Percentiles rank a stretch among this genome's conserved stretches.
Evolutionary conservation across 2,329 filamentous ascomycete species (phyloP).

Genomic region (Calonectria pseudoreteaudii): DNA sequence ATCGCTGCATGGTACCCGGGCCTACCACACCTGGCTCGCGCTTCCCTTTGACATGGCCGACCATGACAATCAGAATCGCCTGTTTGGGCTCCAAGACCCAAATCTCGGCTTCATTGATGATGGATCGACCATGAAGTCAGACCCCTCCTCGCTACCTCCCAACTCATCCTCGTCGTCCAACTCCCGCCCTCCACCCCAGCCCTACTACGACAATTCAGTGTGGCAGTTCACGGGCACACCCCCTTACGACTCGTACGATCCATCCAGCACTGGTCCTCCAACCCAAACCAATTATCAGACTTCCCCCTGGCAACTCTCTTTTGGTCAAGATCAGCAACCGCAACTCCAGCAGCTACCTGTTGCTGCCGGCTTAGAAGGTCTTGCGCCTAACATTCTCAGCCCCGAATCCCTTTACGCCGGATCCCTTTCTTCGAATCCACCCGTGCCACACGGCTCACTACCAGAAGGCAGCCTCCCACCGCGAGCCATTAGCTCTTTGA

Average conservation of each 20-base stretch:
- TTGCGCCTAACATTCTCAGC: conserved; percentile 49
- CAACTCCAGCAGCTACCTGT: conserved; percentile 49
- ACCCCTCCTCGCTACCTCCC: conserved; percentile 45
- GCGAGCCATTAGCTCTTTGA: conserved; percentile 53
- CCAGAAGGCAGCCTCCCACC: conserved; percentile 46
- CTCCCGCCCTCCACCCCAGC: conserved; percentile 39
- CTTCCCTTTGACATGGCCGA: conserved; percentile 51
- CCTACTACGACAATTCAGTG: conserved; percentile 52
- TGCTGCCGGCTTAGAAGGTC: conserved; percentile 47
- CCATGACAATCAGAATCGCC: conserved; percentile 53
- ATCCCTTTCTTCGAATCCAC: conserved; percentile 42
- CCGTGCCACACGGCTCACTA: conserved; percentile 43
- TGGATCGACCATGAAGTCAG: conserved; percentile 47
- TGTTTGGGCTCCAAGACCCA: conserved; percentile 59
- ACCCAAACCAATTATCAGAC: conserved; percentile 48
- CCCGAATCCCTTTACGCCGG: conserved; percentile 50
- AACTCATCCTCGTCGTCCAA: conserved; percentile 51
- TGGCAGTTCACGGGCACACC: conserved; percentile 64
- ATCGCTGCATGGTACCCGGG: conserved; percentile 44
- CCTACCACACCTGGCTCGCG: conserved; percentile 43
- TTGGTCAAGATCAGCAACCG: conserved; percentile 43
- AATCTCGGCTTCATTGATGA: conserved; percentile 53
- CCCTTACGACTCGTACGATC: conserved; percentile 60
- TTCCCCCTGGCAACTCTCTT: conserved; percentile 50
- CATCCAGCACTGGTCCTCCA: conserved; percentile 51